Evolutionary conservation across 164 flowering plant species (phyloP), one percentile per base, ranked within the genome.

Genomic region (Annona cherimola): DNA sequence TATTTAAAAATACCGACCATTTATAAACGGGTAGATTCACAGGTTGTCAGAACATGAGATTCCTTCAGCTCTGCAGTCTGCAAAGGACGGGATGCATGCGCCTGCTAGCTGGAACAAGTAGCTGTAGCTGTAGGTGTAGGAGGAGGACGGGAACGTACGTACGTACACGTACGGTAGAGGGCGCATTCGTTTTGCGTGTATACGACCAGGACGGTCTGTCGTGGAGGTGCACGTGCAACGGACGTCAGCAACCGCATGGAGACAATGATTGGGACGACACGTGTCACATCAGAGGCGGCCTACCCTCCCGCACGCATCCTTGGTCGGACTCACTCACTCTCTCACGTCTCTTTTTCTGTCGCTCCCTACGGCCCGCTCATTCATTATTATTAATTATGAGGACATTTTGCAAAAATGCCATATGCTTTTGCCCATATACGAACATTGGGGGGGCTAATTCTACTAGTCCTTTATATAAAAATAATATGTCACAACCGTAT

Each of bases 231-330:
- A 77, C 85, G 78, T 77, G 83, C 72, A 75, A 5, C 43, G 35
- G 67, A 40, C 50, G 55, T 45, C 41, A 39, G 41, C 4, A 4
- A 20, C 60, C 70, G 45, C 67, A 66, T 63, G 78, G 65, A 45
- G 7, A 68, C 78, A 81, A 84, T 84, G 68, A 84, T 82, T 85
- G 76, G 76, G 44, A 60, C 39, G 16, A 73, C 55, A 46, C 66
- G 35, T 59, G 45, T 3, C 40, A 5, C 5, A 40, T 42, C 5
- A 11, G 40, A 42, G 42, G 16, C 40, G 6, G 67, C 5, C 44
- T 1, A 40, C n/a, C 45, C 86, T 81, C 86, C 45, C 86, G 82
- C 86, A 84, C 89, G 87, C 79, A 83, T 74, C 84, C 73, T 43
- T 43, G 1, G 67, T 64, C 67, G 42, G 45, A 18, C 12, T 46